These are phyloP conservation scores for Aspergillus proliferans DNA, from an alignment of 2,329 filamentous ascomycete genomes.

Conservation along the genomic window DNA sequence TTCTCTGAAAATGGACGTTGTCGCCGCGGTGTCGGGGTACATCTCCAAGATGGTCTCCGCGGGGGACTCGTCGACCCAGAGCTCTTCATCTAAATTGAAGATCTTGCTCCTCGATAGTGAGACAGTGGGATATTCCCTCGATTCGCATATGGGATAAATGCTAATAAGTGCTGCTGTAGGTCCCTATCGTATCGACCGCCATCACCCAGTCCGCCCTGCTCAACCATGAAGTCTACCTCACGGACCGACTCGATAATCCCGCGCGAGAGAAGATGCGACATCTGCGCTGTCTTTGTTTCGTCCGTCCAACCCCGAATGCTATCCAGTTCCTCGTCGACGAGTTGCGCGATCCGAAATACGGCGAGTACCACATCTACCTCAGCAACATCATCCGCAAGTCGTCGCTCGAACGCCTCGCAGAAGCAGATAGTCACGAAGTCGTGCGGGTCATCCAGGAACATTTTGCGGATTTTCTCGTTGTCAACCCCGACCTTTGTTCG, in stretches of 20 bases:
- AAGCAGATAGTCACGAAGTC: conserved; percentile 96
- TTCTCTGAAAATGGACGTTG: conserved; percentile 70
- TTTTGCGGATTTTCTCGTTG: conserved; percentile 90
- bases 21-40: conserved; percentile 88
- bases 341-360: conserved; percentile 90
- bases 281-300: conserved; percentile 84
- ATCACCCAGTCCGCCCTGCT: conserved; percentile 92
- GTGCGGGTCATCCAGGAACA: conserved; percentile 91
- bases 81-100: conserved; percentile 82
- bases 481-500: conserved; percentile 90
- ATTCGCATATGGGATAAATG: too few species aligned
- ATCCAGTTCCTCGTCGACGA: conserved; percentile 94
- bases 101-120: conserved; percentile 89
- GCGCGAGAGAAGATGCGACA: conserved; percentile 97
- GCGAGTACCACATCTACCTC: conserved; percentile 95
- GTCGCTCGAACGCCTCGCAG: conserved; percentile 82
- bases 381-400: conserved; percentile 98
- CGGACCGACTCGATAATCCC: conserved; percentile 86
- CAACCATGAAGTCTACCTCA: conserved; percentile 95
- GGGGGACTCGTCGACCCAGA: conserved; percentile 61
- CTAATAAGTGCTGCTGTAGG: conserved; percentile 35
- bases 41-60: conserved; percentile 91
- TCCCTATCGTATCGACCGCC: conserved; percentile 87
- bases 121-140: conserved; percentile 53
- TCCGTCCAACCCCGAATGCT: conserved; percentile 85